Evolutionary conservation across 1,284 basidiomycete species (phyloP), one percentile per base, ranked within the genome.

Genomic region (Omphalotus olearius): DNA sequence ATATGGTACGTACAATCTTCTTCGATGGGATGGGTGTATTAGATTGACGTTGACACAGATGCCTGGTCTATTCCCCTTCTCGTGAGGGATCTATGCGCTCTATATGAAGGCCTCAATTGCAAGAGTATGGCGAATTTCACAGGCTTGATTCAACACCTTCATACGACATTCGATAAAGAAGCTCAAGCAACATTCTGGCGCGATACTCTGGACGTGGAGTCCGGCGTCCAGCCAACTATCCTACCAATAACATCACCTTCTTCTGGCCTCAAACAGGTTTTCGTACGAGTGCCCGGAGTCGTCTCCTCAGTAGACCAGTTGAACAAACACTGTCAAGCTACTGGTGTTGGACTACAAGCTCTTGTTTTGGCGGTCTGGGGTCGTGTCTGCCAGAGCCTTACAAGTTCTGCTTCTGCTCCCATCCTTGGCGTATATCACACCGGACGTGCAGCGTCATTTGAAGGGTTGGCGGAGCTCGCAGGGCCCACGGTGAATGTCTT

Each of bases 371-470:
- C 52, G 11, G 52, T 50, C 13, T 54, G 52, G 52, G 52, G 42
- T 23, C 52, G 48, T 16, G 40, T 54, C n/a, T 35, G 36, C 37
- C 30, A 45, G 11, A 16, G n/a, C 3, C 20, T 54, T 10, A 50
- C 36, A 5, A 42, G 41, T 10, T 14, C n/a, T 13, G 30, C 47
- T 11, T 35, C 47, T 9, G 33, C 18, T 18, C 43, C 43, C 4
- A 45, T 54, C 2, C 10, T 54, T 13, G 52, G 52, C 11, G 52
- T 54, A 25, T 54, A 54, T 40, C 52, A 54, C 28, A 54, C 52
- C 28, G 52, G 52, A 23, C 47, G 52, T 13, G 47, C 52, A 4
- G 47, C 41, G 17, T 50, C 52, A 1, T 45, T 51, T 35, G 52
- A 54, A 2, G 43, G 42, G 10, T 28, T 50, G 13, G 48, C 51